Evolutionary conservation across 1,284 basidiomycete species (phyloP), one percentile per base, ranked within the genome.

Genomic region (Dichomitus squalens): DNA sequence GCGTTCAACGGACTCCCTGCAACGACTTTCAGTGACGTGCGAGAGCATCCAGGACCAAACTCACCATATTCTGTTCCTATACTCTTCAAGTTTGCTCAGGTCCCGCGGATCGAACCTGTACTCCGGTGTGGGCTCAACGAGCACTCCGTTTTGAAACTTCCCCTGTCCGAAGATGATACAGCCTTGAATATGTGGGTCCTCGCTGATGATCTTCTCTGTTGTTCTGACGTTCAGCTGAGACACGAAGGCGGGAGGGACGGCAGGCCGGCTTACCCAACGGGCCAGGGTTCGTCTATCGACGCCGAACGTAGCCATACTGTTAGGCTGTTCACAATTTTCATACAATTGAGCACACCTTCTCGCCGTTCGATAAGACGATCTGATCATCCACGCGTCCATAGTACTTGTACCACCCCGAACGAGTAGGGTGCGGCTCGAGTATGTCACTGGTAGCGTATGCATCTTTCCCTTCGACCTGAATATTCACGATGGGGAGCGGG

Each of bases 341-440:
- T n/a, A 66, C 68, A n/a, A n/a, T n/a, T n/a, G n/a, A n/a, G n/a
- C n/a, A n/a, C n/a, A n/a, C n/a, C 66, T 68, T 69, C 48, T 70
- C 68, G 34, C 68, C 68, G 12, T 63, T 69, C 12, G 67, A 66
- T 3, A 66, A 56, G 54, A 66, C 63, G 40, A 68, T 64, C 58
- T 81, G 80, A 56, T 82, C 80, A 57, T 83, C 80, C 2, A 68
- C 63, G 5, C 81, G 72, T 1, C 81, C 81, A 34, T 72, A 70
- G 21, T 80, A 68, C 55, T 71, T 75, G 75, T 75, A 83, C 9
- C 69, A 67, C 12, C 72, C 73, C 4, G 69, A 64, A 38, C 73
- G 73, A 0, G 71, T 73, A 2, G 79, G 78, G 60, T 83, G 81
- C 7, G 72, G 76, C 4, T 69, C 57, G 11, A 80, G 65, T 14